Evolutionary conservation across 345 rosid genomes (phyloP), one percentile per base, ranked within the genome.

Genomic region (Clausena lansium): DNA sequence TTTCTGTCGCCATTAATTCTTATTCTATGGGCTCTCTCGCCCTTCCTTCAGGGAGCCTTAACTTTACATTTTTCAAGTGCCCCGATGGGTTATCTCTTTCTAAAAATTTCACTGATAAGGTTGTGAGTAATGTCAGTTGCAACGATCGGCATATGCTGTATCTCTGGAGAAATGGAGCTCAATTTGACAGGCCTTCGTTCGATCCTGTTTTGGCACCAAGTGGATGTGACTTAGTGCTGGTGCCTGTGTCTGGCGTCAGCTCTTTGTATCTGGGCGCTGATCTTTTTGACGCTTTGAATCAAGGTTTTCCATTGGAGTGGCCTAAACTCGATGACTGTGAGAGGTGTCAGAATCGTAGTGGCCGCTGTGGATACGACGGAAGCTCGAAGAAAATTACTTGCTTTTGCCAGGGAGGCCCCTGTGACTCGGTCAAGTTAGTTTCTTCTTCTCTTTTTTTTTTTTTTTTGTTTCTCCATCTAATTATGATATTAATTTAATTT

Each of bases 301-400:
- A 74, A 7, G 89, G 89, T 52, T 78, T 86, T 76, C 67, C 81
- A 5, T 70, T 86, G 81, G 52, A 33, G 4, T 83, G 83, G 86
- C 67, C 75, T 4, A 45, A 15, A 25, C 62, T 70, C 4, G 70
- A 22, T 11, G 75, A 71, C 0, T 86, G 89, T 28, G 65, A 68
- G 7, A 11, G 5, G 4, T 84, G 87, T 76, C 39, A 62, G 5
- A 54, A 19, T 41, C 67, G 9, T 9, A 61, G 74, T 2, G 82
- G 80, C n/a, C 69, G 80, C 35, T 83, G 86, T 38, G 85, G 87
- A 36, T 82, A 60, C 57, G 78, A 82, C 22, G 69, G 63, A 19
- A 62, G 15, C 9, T 9, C 5, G 3, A 33, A 35, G 32, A 33
- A 54, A 7, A 70, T 80, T 33, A 69, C 52, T 60, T 84, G 87